Base-by-base conservation (phyloP, 345 rosid species). In the Populus simonii region DNA sequence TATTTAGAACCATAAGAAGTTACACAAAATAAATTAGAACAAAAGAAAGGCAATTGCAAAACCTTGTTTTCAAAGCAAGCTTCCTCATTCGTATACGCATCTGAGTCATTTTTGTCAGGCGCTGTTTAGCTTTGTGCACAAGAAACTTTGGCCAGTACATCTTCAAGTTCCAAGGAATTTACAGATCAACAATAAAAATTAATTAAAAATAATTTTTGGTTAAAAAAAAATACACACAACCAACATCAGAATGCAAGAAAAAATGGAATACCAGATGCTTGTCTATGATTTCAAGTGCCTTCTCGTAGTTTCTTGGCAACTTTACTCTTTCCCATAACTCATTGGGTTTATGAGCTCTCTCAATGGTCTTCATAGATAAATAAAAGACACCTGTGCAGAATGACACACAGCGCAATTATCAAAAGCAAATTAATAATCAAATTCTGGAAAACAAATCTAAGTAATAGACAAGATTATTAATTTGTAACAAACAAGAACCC, bases 41-140 rank as follows among this genome's bases (percentile, higher is more conserved):
- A 9, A 38, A 38, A 43, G 13, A 61, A 51, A 41, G 31, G 45
- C 68, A 79, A 72, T 45, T 47, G 72, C 25, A 70, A 75, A 70
- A 96, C 98, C 94, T 90, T 72, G 96, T 96, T 76, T 94, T 96
- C 38, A 94, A 83, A 61, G 91, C 93, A 84, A 96, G 95, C 74
- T 92, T 96, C 75, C 97, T 89, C 98, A 89, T 92, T 18, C 99
- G 92, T 78, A 96, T 92, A 15, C 97, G 96, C 99, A 94, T 94
- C 76, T 96, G 99, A 62, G 97, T 94, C 99, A 96, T 94, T 81
- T 96, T 96, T 2, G 99, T 96, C 80, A 96, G 80, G 55, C 97
- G 88, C 79, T 92, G 98, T 86, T 96, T 96, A 69, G 87, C 85
- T 85, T 96, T 96, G 82, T 94, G 98, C 66, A 89, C 89, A 71